Conservation (phyloP, 768 basidiomycete species). For the Trametes elegans region DNA sequence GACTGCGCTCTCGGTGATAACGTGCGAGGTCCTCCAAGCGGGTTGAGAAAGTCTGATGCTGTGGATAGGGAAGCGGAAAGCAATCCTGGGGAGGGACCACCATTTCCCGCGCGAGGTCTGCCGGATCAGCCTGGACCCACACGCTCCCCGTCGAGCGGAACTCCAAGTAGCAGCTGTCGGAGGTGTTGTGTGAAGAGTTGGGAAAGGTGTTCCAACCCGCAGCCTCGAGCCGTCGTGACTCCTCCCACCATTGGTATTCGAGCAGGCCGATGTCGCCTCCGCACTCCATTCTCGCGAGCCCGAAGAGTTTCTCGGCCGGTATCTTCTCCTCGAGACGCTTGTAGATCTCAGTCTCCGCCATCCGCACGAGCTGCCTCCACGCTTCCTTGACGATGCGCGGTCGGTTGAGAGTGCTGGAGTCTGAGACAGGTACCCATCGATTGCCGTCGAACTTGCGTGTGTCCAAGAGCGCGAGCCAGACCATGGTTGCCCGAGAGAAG, state of each 20-base stretch:
- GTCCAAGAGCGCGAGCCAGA: conserved; percentile 9
- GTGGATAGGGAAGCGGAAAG: not conserved
- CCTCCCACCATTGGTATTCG: no score
- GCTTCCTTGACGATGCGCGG: conserved; percentile 12
- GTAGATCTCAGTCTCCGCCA: conserved; percentile 3
- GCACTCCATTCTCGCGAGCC: not conserved
- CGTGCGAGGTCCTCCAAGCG: not conserved
- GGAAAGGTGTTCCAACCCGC: no score
- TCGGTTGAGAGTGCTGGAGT: no score
- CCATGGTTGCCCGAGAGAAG: conserved; percentile 14
- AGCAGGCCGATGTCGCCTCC: not conserved
- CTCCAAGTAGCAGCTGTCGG: no score
- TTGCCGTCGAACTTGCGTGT: not conserved
- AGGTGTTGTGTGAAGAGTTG: no score
- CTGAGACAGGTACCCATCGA: not conserved
- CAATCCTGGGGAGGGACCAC: no score
- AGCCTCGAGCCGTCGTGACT: not conserved
- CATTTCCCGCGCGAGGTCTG: no score
- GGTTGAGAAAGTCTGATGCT: conserved; percentile 3
- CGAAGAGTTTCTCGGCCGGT: not conserved
- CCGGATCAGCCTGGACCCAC: no score
- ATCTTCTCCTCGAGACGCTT: not conserved
- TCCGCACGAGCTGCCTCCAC: conserved; percentile 6
- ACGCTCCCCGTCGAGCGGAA: no score
- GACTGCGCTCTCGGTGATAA: conserved; percentile 1